Base-by-base conservation (phyloP, 495 filamentous ascomycete species). In the Penicillium pancosmium region DNA sequence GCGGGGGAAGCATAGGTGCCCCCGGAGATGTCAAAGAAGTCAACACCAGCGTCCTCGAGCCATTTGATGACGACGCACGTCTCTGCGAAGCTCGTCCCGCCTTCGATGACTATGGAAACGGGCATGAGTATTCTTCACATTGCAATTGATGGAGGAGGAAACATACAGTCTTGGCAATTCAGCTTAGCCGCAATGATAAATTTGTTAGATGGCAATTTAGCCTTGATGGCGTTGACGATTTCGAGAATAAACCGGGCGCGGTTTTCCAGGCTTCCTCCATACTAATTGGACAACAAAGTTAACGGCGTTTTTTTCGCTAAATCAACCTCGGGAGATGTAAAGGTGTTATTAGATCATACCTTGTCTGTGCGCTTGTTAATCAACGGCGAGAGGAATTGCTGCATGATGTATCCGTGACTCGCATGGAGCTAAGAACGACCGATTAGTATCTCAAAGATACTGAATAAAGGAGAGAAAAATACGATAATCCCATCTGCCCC, bases 191-290 rank as follows among this genome's bases (percentile, higher is more conserved):
- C 52, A 41, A 64, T 64, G 8, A 64, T 57, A 15, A 60, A 64
- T 34, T 52, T 49, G 41, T 59, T 46, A 5, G 50, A 52, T 15
- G 65, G 61, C 10, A 65, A 50, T 27, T 54, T 59, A 1, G 44
- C 46, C 15, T 63, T 61, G 27, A 64, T 62, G 7, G 61, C 57
- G 12, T 67, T 52, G 43, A 67, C 61, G 23, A 74, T 47, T 47
- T 78, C 76, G 8, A 75, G 50, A 16, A 67, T 63, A 27, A 79
- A 60, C 4, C 75, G 56, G 3, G 61, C 73, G 16, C 76, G 64
- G 54, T 77, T 77, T 59, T 79, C 76, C 50, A 78, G 72, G 44
- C 56, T 66, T 25, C 76, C 76, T 15, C 76, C 75, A 46, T 79
- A 79, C 60, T 59, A 12, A 13, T 31, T 23, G 25, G 25, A 3